phyloP scores from a whole-genome alignment of 2,329 filamentous ascomycete species.

The Hymenoscyphus infarciens region DNA sequence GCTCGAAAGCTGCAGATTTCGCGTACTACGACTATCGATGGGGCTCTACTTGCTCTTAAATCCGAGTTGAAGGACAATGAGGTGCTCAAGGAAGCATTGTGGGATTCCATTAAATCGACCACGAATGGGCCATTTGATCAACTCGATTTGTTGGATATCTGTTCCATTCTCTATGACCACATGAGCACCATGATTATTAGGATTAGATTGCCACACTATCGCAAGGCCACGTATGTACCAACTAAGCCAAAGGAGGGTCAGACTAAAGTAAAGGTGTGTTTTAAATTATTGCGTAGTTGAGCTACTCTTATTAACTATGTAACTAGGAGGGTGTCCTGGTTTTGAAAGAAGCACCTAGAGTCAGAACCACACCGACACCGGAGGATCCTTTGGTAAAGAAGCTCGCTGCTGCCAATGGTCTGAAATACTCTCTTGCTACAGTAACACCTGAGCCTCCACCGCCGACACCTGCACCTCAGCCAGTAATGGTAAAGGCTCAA shows the following conservation, averaged over 20 bases:
- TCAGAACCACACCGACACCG: constrained; percentile 25
- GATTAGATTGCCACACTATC: constrained; percentile 46
- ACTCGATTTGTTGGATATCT: constrained; percentile 49
- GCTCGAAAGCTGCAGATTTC: constrained; percentile 46
- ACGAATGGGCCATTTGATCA: constrained; percentile 47
- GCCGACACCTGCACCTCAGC: neutral
- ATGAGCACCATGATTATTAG: constrained; percentile 45
- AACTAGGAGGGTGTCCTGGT: constrained; percentile 28
- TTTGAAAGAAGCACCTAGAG: constrained; percentile 31
- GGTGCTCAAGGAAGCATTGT: constrained; percentile 44
- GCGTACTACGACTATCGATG: constrained; percentile 46
- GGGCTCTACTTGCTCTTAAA: constrained; percentile 46
- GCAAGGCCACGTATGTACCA: constrained; percentile 38
- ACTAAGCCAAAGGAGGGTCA: neutral
- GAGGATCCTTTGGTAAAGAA: neutral
- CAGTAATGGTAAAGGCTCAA: constrained; percentile 2
- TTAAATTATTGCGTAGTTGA: neutral
- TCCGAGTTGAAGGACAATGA: constrained; percentile 45
- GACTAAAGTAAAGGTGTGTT: constrained; percentile 35
- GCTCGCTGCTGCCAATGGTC: neutral
- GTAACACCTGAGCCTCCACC: neutral
- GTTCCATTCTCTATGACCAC: constrained; percentile 48
- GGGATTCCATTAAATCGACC: constrained; percentile 48
- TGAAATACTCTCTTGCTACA: constrained; percentile 3
- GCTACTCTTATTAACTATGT: constrained; percentile 4